Evolutionary conservation across 176 grass and related monocot species (phyloP).

Genomic region (Carex kokanica): DNA sequence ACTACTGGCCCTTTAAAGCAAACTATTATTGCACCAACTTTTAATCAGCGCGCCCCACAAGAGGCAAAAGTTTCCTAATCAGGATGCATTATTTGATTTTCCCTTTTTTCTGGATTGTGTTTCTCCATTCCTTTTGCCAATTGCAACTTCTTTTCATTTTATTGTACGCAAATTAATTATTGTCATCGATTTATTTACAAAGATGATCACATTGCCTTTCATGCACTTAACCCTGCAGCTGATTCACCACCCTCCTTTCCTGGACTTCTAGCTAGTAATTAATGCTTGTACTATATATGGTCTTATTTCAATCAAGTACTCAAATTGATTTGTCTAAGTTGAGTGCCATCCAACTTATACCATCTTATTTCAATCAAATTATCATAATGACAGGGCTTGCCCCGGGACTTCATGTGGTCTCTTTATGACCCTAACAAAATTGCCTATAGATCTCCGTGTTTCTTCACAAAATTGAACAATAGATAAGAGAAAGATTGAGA

Average conservation of each 20-base stretch:
- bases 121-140: not conserved
- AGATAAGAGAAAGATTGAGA: not conserved
- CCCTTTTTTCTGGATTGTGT: not conserved
- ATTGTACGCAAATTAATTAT: not conserved
- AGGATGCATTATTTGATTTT: conserved; percentile 6
- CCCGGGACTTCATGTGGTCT: not conserved
- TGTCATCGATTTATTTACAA: not conserved
- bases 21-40: conserved; percentile 19
- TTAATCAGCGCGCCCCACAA: conserved; percentile 8
- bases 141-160: not conserved
- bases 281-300: not conserved
- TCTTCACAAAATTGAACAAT: not conserved
- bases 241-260: not conserved
- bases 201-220: not conserved
- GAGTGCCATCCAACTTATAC: not conserved
- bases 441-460: not conserved
- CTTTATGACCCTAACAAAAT: not conserved
- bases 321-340: not conserved
- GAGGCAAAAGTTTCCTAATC: conserved; percentile 7
- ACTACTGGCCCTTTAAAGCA: not conserved
- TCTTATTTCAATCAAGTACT: not conserved
- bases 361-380: not conserved
- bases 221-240: not conserved
- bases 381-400: not conserved
- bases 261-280: not conserved